Conservation (phyloP, 1,284 basidiomycete genomes). For the Tilletia indica region DNA sequence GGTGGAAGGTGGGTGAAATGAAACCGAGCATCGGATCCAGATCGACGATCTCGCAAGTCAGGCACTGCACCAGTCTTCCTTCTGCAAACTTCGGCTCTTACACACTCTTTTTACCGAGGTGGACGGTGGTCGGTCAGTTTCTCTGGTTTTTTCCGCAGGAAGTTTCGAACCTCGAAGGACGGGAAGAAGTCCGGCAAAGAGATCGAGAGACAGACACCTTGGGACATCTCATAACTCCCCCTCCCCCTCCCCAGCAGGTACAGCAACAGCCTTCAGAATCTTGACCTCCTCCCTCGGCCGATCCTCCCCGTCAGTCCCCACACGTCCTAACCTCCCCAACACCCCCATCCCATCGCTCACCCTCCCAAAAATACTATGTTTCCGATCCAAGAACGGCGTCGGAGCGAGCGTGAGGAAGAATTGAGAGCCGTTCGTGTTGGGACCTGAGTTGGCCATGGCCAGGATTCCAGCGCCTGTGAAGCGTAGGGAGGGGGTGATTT, state of each 20-base stretch:
- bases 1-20: too few relatives aligned
- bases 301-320: constrained; percentile 12
- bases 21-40: too few relatives aligned
- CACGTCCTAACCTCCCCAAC: neutral
- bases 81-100: too few relatives aligned
- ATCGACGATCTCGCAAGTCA: too few relatives aligned
- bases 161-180: too few relatives aligned
- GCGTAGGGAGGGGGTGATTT: constrained; percentile 29
- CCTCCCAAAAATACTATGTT: constrained; percentile 27
- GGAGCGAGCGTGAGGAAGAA: constrained; percentile 32
- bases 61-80: too few relatives aligned
- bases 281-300: constrained; percentile 21
- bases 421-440: constrained; percentile 35
- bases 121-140: too few relatives aligned
- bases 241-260: neutral
- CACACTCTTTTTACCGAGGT: too few relatives aligned
- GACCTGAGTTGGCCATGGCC: constrained; percentile 38
- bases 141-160: too few relatives aligned
- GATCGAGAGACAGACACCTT: too few relatives aligned
- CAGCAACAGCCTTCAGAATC: constrained; percentile 9
- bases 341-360: constrained; percentile 15
- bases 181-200: too few relatives aligned
- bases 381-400: constrained; percentile 33
- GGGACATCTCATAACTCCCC: neutral
- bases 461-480: constrained; percentile 40